Conservation (phyloP, 2,329 filamentous ascomycete genomes). For the Ascocoryne sarcoides region DNA sequence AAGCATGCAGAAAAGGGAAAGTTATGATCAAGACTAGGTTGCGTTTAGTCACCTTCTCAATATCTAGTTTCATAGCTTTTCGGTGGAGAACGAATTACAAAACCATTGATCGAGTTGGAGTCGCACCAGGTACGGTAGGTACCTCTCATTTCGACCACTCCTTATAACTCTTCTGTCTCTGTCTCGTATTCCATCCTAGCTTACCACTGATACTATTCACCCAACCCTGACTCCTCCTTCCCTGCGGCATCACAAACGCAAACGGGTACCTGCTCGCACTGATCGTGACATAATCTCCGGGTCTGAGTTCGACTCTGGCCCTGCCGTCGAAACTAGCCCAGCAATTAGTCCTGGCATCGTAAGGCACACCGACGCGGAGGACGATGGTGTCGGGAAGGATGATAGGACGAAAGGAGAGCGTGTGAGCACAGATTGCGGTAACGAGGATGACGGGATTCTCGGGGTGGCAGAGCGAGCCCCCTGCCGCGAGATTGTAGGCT, state of each 20-base stretch:
- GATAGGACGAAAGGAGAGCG: constrained; percentile 90
- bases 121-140: too few relatives aligned
- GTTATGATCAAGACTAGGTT: too few relatives aligned
- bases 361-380: constrained; percentile 85
- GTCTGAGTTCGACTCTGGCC: constrained; percentile 70
- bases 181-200: constrained; percentile 71
- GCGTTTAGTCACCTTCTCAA: too few relatives aligned
- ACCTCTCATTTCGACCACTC: too few relatives aligned
- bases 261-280: constrained; percentile 75
- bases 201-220: constrained; percentile 73
- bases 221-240: constrained; percentile 67
- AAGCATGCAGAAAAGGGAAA: too few relatives aligned
- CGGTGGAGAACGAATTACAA: too few relatives aligned
- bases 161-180: constrained; percentile 61
- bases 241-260: constrained; percentile 63
- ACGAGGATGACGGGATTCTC: constrained; percentile 95
- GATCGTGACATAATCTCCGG: constrained; percentile 79
- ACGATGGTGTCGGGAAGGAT: constrained; percentile 95
- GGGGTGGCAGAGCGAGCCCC: constrained; percentile 89
- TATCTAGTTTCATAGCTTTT: too few relatives aligned
- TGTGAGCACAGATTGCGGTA: constrained; percentile 90
- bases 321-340: constrained; percentile 99
- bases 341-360: constrained; percentile 76
- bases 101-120: too few relatives aligned
- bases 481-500: constrained; percentile 90